phyloP scores from a whole-genome alignment of 306 rosid genomes.

The Cucurbita maxima region DNA sequence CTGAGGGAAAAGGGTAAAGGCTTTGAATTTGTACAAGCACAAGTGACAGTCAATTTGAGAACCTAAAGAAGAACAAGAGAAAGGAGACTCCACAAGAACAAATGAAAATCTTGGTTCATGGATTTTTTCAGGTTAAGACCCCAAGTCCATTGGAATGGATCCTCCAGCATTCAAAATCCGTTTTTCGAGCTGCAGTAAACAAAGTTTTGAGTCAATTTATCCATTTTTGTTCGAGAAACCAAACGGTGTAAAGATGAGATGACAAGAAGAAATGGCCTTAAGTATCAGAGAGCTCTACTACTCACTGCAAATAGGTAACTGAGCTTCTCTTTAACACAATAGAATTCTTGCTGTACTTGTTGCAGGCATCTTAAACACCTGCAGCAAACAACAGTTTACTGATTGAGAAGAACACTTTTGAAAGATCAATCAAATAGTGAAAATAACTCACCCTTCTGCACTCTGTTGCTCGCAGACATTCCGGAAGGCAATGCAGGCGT shows the following conservation, averaged over 20 bases:
- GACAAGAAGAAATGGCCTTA: background rate
- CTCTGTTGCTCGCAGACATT: slow-evolving; percentile 74
- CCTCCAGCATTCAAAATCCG: slow-evolving; percentile 93
- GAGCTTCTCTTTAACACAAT: slow-evolving; percentile 73
- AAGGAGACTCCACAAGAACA: slow-evolving; percentile 21
- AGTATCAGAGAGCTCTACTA: background rate
- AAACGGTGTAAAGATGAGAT: background rate
- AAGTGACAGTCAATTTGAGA: slow-evolving; percentile 24
- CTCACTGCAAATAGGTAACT: slow-evolving; percentile 63
- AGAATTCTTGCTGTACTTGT: slow-evolving; percentile 78
- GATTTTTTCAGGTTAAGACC: slow-evolving; percentile 20
- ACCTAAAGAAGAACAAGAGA: slow-evolving; percentile 17
- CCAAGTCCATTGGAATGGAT: slow-evolving; percentile 53
- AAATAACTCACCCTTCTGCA: slow-evolving; percentile 57
- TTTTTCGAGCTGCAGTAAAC: slow-evolving; percentile 68
- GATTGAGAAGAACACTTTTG: background rate
- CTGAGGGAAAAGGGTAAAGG: background rate
- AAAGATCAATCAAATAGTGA: background rate
- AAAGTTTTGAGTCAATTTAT: background rate
- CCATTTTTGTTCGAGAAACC: background rate
- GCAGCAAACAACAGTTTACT: slow-evolving; percentile 16
- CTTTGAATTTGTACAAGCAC: slow-evolving; percentile 32
- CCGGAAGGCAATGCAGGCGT: slow-evolving; percentile 74
- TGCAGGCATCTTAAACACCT: slow-evolving; percentile 81
- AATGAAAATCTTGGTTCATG: background rate